These are phyloP conservation scores for Spinacia oleracea DNA, from an alignment of 179 eudicot species.

Conservation along the genomic window DNA sequence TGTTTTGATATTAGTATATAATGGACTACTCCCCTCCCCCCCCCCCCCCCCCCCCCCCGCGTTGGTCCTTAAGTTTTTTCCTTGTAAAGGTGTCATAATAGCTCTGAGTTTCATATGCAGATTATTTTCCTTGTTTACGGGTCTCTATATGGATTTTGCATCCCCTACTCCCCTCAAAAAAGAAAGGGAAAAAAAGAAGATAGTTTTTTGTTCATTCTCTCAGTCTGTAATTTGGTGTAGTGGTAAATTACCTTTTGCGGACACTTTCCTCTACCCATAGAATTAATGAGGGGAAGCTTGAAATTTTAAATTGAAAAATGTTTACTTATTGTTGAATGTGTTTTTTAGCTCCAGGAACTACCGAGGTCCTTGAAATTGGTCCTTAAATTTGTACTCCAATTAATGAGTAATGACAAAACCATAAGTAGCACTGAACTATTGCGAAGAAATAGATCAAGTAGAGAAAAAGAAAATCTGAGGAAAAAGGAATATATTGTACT, in stretches of 20 bases:
- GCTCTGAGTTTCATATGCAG: not conserved
- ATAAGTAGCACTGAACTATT: not conserved
- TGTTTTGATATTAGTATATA: slow-evolving; percentile 3
- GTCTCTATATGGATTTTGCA: not conserved
- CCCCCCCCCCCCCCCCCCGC: not conserved
- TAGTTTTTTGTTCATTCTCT: slow-evolving; percentile 1
- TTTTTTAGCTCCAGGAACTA: slow-evolving; percentile 3
- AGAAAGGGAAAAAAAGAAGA: no score
- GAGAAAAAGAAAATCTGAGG: not conserved
- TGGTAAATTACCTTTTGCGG: not conserved
- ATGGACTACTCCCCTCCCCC: no score
- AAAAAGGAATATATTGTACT: not conserved
- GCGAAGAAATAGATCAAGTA: not conserved
- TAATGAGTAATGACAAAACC: not conserved
- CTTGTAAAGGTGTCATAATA: not conserved
- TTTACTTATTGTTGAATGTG: not conserved
- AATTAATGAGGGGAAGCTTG: not conserved
- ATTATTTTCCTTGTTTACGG: slow-evolving; percentile 3
- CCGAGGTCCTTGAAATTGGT: not conserved
- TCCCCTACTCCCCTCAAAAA: no score
- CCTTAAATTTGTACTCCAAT: not conserved
- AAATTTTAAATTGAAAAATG: not conserved
- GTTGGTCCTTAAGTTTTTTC: not conserved
- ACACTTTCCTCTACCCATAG: not conserved
- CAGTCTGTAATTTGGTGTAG: not conserved